These are phyloP conservation scores for Vigna hirtella DNA, from an alignment of 306 rosid species.

Conservation along the genomic window DNA sequence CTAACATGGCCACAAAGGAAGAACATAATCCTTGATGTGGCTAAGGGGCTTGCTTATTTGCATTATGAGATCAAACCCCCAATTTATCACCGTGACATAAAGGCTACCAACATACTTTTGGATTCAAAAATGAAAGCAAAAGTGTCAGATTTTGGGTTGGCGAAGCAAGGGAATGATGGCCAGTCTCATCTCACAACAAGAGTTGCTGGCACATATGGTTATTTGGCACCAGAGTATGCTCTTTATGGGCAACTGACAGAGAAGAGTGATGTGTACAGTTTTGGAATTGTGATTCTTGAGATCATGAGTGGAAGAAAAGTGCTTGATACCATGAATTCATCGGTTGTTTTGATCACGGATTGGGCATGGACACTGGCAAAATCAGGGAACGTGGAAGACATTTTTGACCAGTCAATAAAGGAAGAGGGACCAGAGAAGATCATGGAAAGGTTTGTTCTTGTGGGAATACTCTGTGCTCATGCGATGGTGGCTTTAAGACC, in stretches of 20 bases:
- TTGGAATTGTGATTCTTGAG: conserved; percentile 83
- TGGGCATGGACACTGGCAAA: conserved; percentile 83
- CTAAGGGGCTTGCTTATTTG: conserved; percentile 79
- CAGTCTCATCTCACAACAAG: conserved; percentile 85
- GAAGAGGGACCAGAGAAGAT: conserved; percentile 70
- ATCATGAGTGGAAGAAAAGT: conserved; percentile 86
- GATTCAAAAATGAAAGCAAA: conserved; percentile 76
- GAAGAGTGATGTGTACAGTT: conserved; percentile 85
- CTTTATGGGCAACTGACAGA: conserved; percentile 82
- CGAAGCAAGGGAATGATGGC: conserved; percentile 72
- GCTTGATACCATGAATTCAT: conserved; percentile 61
- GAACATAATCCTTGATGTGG: conserved; percentile 78
- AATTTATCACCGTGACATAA: conserved; percentile 84
- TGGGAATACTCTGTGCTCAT: conserved; percentile 92
- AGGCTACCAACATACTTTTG: conserved; percentile 74
- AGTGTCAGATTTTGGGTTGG: conserved; percentile 81
- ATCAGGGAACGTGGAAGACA: conserved; percentile 60
- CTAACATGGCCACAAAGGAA: conserved; percentile 89
- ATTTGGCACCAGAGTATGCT: conserved; percentile 87
- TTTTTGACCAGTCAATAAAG: conserved; percentile 58
- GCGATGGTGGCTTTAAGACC: conserved; percentile 93
- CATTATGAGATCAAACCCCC: conserved; percentile 82
- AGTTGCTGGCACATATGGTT: conserved; percentile 90
- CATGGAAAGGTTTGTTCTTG: conserved; percentile 86
- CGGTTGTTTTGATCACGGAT: conserved; percentile 68